These are phyloP conservation scores for Imleria badia DNA, from an alignment of 768 basidiomycete genomes.

Conservation along the genomic window DNA sequence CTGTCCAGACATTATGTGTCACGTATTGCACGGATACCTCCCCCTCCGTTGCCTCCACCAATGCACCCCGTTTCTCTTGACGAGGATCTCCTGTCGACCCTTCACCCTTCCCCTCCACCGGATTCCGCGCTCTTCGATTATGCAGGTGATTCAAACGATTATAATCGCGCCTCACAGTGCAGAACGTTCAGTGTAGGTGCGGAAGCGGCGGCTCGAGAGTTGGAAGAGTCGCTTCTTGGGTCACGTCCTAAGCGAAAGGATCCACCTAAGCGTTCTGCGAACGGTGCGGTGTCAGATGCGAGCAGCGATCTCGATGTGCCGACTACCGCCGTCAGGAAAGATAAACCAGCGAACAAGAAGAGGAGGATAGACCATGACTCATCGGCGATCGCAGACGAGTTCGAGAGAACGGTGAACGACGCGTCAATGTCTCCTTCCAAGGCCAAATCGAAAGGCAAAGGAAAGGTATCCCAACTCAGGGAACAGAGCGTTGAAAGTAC, in stretches of 20 bases:
- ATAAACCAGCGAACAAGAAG: conserved; percentile 56
- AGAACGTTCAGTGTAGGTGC: conserved; percentile 33
- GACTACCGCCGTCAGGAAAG: conserved; percentile 32
- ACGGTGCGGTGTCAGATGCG: conserved; percentile 51
- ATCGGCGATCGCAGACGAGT: conserved; percentile 44
- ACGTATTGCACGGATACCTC: conserved; percentile 48
- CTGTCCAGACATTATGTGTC: conserved; percentile 37
- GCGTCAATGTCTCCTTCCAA: conserved; percentile 37
- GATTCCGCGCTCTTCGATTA: conserved; percentile 32
- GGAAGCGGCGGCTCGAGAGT: conserved; percentile 57
- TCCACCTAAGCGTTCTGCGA: conserved; percentile 49
- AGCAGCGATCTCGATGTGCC: conserved; percentile 57
- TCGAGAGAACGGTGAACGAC: conserved; percentile 43
- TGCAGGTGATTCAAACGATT: conserved; percentile 24
- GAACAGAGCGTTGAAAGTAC: conserved; percentile 62
- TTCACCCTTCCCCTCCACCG: conserved; percentile 38
- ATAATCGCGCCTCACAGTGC: conserved; percentile 21
- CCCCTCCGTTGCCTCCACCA: conserved; percentile 39
- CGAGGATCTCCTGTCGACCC: conserved; percentile 36
- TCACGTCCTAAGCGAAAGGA: conserved; percentile 43
- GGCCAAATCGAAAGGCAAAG: conserved; percentile 49
- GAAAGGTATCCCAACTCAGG: conserved; percentile 46
- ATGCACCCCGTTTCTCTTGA: conserved; percentile 30
- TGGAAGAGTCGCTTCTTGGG: conserved; percentile 57
- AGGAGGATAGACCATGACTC: conserved; percentile 54